phyloP scores from a whole-genome alignment of 208 protist genomes.

The Acanthamoeba divionensis region DNA sequence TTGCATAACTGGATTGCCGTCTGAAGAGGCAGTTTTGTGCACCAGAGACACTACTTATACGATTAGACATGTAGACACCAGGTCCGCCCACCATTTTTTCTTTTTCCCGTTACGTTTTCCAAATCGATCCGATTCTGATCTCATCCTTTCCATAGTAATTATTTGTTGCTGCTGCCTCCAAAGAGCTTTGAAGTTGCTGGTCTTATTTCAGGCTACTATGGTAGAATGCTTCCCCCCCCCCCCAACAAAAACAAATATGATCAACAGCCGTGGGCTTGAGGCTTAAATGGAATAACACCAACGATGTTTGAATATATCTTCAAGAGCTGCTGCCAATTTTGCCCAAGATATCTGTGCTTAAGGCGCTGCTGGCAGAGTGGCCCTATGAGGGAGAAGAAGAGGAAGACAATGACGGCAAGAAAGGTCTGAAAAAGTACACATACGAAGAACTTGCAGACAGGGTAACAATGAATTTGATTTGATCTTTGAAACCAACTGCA shows the following conservation, averaged over 20 bases:
- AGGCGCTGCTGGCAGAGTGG: not conserved
- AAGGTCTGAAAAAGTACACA: not conserved
- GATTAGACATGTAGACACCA: not conserved
- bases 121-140: not conserved
- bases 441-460: not conserved
- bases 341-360: not conserved
- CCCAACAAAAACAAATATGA: not conserved
- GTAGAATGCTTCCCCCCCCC: not conserved
- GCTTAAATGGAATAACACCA: too few species aligned
- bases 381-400: not conserved
- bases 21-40: conserved; percentile 11
- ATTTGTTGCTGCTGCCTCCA: not conserved
- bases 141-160: not conserved
- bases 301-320: too few species aligned
- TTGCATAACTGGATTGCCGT: not conserved
- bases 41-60: not conserved
- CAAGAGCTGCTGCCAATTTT: not conserved
- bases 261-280: not conserved
- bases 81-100: not conserved
- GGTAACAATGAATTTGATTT: too few species aligned
- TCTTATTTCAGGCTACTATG: not conserved
- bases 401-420: not conserved
- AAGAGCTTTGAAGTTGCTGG: not conserved
- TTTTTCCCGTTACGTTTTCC: not conserved
- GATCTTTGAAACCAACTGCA: too few species aligned